Conservation (phyloP, 345 rosid genomes). For the Viola odorata region DNA sequence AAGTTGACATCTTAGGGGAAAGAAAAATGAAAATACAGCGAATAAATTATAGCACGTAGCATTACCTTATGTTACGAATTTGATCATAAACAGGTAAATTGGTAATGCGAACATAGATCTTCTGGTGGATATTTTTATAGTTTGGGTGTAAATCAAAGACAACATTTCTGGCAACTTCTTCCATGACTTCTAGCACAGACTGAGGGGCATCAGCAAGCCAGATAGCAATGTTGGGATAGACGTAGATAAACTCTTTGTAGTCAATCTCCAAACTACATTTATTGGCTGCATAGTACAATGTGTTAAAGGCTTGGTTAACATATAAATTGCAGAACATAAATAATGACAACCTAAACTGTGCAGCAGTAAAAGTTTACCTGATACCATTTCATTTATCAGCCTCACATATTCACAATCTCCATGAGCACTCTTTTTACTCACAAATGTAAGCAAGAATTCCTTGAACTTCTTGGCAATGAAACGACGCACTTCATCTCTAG, state of each 20-base stretch:
- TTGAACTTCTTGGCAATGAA: conserved; percentile 84
- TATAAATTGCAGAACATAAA: background rate
- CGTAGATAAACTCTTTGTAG: conserved; percentile 78
- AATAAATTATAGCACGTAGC: background rate
- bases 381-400: conserved; percentile 81
- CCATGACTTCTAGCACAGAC: conserved; percentile 96
- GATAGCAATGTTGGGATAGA: conserved; percentile 92
- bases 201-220: conserved; percentile 99
- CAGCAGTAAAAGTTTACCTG: conserved; percentile 39
- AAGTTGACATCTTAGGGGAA: conserved; percentile 5
- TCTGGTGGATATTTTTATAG: conserved; percentile 77
- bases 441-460: conserved; percentile 77
- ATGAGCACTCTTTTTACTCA: conserved; percentile 57
- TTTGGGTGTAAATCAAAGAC: conserved; percentile 85
- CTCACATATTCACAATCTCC: conserved; percentile 75
- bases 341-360: background rate
- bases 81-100: conserved; percentile 93
- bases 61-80: conserved; percentile 85
- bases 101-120: conserved; percentile 78
- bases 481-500: conserved; percentile 91
- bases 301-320: background rate
- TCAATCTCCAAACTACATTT: conserved; percentile 90
- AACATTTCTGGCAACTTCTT: conserved; percentile 70
- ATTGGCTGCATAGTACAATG: conserved; percentile 50
- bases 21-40: background rate